Percentiles rank a stretch among this genome's conserved stretches.
Evolutionary conservation across 1,284 basidiomycete species (phyloP).

Genomic region (Apiotrichum akiyoshidainum): DNA sequence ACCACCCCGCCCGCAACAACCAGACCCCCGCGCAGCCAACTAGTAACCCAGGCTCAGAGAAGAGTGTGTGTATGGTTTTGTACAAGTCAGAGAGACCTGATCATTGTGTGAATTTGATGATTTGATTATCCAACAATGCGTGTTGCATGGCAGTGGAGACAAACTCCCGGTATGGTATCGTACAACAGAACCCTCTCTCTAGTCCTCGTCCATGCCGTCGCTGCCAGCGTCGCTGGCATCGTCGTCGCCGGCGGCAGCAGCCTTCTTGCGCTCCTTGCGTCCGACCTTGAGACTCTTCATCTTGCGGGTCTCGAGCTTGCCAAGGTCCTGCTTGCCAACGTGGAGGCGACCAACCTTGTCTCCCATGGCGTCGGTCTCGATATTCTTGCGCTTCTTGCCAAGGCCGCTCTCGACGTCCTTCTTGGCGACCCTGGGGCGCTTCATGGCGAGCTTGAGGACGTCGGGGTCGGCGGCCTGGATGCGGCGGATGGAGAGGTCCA

Average conservation of each 20-base stretch:
- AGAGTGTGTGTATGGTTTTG: conserved; percentile 6
- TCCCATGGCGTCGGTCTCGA: conserved; percentile 98
- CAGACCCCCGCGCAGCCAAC: not conserved
- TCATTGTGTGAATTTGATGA: not conserved
- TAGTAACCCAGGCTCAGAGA: not conserved
- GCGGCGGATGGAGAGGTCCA: conserved; percentile 79
- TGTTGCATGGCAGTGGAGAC: conserved; percentile 6
- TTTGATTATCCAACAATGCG: conserved; percentile 5
- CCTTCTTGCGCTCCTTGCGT: conserved; percentile 26
- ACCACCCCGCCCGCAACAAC: not conserved
- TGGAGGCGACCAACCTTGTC: conserved; percentile 89
- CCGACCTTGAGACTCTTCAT: conserved; percentile 51
- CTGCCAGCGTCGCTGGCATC: conserved; percentile 11
- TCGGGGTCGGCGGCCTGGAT: conserved; percentile 72
- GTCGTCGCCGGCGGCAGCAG: conserved; percentile 20
- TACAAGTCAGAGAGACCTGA: conserved; percentile 8
- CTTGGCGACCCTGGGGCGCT: conserved; percentile 80
- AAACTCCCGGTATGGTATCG: conserved; percentile 5
- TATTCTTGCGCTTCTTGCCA: conserved; percentile 90
- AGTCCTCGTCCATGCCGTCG: conserved; percentile 22
- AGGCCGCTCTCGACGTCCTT: conserved; percentile 76
- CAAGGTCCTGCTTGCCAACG: conserved; percentile 83
- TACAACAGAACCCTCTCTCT: conserved; percentile 13
- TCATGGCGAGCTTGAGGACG: conserved; percentile 74
- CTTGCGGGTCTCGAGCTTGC: conserved; percentile 65